Evolutionary conservation across 2,329 filamentous ascomycete species (phyloP).

Genomic region (Phialophora macrospora): DNA sequence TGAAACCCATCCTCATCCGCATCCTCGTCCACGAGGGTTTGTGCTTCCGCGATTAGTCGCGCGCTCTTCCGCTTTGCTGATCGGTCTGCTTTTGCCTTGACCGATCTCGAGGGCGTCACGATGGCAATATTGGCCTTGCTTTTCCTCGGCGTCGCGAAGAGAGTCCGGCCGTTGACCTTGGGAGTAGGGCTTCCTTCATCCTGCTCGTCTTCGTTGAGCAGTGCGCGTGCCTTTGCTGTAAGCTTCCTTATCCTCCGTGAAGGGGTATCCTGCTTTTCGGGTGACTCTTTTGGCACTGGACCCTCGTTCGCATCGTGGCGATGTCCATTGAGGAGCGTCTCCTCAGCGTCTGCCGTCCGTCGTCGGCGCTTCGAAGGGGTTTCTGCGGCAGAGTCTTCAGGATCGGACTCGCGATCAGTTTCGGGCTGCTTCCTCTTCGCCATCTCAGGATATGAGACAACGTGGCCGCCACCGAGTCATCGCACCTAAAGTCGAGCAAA

Average conservation of each 20-base stretch:
- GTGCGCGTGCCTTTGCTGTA: conserved; percentile 12
- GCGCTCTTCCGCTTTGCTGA: conserved; percentile 88
- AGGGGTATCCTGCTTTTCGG: conserved; percentile 45
- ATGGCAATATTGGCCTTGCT: conserved; percentile 40
- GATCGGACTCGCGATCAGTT: conserved; percentile 17
- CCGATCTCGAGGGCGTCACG: conserved; percentile 66
- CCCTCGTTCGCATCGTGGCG: conserved; percentile 5
- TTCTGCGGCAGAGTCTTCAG: conserved; percentile 15
- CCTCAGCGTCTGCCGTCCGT: conserved; percentile 7
- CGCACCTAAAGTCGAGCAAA: neutral
- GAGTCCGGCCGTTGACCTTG: conserved; percentile 42
- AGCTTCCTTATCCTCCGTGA: conserved; percentile 26
- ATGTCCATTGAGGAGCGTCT: conserved; percentile 16
- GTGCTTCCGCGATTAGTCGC: conserved; percentile 73
- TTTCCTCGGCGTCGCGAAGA: conserved; percentile 51
- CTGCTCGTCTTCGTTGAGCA: conserved; percentile 27
- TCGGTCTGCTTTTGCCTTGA: conserved; percentile 76
- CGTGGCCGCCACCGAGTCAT: neutral
- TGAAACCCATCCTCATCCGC: conserved; percentile 64
- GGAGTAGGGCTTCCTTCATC: conserved; percentile 35
- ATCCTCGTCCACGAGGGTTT: conserved; percentile 43
- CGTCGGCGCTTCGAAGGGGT: conserved; percentile 34
- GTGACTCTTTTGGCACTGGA: conserved; percentile 44
- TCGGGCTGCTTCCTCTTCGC: conserved; percentile 30
- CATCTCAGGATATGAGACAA: conserved; percentile 4